These are phyloP conservation scores for Coemansia sp. DNA, from an alignment of 192 early-diverging fungal genomes.

Conservation along the genomic window DNA sequence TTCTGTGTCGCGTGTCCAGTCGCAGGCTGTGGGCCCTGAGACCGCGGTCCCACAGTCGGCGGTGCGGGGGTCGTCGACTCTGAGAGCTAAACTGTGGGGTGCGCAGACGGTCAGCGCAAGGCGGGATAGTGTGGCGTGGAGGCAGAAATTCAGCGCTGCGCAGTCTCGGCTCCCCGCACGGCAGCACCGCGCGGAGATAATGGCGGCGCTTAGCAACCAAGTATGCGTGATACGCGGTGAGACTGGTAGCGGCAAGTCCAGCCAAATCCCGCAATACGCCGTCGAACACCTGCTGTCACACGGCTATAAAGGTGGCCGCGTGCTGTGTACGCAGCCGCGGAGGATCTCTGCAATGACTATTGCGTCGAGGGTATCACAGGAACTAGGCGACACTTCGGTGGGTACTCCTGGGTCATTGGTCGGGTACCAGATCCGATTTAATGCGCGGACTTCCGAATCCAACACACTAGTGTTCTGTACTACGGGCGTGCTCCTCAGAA, in stretches of 20 bases:
- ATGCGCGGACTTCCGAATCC: conserved; percentile 53
- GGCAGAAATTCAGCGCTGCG: conserved; percentile 1
- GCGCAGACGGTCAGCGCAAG: conserved; percentile 2
- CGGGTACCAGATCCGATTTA: conserved; percentile 63
- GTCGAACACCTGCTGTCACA: conserved; percentile 63
- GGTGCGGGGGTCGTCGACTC: not conserved
- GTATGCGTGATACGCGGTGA: conserved; percentile 42
- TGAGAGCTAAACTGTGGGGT: conserved; percentile 9
- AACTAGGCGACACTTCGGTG: conserved; percentile 50
- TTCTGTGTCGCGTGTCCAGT: not conserved
- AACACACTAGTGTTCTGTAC: conserved; percentile 71
- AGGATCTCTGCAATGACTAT: conserved; percentile 72
- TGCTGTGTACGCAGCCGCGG: conserved; percentile 89
- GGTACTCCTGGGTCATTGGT: conserved; percentile 34
- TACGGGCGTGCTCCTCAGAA: conserved; percentile 63
- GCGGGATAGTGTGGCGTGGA: not conserved
- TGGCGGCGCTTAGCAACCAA: conserved; percentile 11
- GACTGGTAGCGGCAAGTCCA: conserved; percentile 60
- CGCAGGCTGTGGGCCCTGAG: not conserved
- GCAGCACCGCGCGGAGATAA: conserved; percentile 9
- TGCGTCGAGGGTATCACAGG: conserved; percentile 61
- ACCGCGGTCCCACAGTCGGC: not conserved
- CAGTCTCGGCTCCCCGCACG: conserved; percentile 26
- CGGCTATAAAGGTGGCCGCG: conserved; percentile 41
- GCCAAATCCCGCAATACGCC: conserved; percentile 83